phyloP scores from a whole-genome alignment of 305 asterid genomes.

The Fraxinus floribunda region DNA sequence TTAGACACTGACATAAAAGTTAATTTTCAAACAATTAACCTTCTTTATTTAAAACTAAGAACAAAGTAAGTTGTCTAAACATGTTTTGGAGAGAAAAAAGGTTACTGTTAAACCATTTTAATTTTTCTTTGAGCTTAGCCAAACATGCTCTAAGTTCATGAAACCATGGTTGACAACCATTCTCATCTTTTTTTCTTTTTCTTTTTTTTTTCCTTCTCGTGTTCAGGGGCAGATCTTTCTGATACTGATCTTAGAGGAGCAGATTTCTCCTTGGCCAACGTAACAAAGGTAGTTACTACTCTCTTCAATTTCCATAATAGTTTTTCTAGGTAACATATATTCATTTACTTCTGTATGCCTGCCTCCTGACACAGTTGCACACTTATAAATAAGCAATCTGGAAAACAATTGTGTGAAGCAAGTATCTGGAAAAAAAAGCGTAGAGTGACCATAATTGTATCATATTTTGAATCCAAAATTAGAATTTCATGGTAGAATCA shows the following conservation, averaged over 20 bases:
- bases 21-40: too few species aligned
- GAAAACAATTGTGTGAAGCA: background rate
- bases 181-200: background rate
- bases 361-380: background rate
- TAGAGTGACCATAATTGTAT: background rate
- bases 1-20: too few species aligned
- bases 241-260: constrained; percentile 94
- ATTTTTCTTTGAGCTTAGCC: background rate
- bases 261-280: constrained; percentile 87
- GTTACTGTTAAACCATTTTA: background rate
- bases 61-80: too few species aligned
- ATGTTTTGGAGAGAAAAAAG: too few species aligned
- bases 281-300: constrained; percentile 89
- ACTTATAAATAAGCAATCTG: background rate
- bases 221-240: constrained; percentile 88
- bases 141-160: background rate
- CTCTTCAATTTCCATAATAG: too few species aligned
- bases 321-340: background rate
- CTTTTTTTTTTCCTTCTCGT: too few species aligned
- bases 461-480: background rate
- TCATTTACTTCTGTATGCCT: background rate
- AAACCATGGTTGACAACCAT: background rate
- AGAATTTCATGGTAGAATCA: background rate
- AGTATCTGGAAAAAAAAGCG: background rate
- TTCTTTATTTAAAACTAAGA: too few species aligned